A percentile compares a stretch with the other conserved stretches of the same genome.
phyloP scores from a whole-genome alignment of 371 early-diverging fungal genomes.

The Haplosporangium sp. region DNA sequence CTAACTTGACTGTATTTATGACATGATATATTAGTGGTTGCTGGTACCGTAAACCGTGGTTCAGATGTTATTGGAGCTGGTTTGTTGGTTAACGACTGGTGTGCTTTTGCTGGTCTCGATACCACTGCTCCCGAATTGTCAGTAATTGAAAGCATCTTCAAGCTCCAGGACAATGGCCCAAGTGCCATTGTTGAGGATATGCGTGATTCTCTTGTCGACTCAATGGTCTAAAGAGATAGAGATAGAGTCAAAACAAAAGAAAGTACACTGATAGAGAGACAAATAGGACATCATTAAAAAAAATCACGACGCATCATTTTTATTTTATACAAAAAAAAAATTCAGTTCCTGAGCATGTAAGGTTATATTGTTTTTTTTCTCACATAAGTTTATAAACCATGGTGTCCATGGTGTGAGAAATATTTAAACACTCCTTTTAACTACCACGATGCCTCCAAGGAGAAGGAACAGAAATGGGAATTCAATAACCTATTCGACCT shows the following conservation, averaged over 20 bases:
- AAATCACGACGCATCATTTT: not conserved
- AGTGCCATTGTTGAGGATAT: conserved; percentile 93
- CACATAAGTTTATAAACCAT: too few relatives aligned
- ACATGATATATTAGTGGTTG: conserved; percentile 58
- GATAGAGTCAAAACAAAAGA: too few relatives aligned
- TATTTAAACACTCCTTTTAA: too few relatives aligned
- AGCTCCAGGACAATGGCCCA: conserved; percentile 92
- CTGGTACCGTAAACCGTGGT: conserved; percentile 99
- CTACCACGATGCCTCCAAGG: too few relatives aligned
- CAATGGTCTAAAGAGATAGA: conserved; percentile 70
- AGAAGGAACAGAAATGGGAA: too few relatives aligned
- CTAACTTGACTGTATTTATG: not conserved
- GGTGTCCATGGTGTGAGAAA: too few relatives aligned
- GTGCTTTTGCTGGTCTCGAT: conserved; percentile 98
- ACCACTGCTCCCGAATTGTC: conserved; percentile 98
- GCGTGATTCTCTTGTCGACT: conserved; percentile 95
- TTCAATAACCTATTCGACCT: too few relatives aligned
- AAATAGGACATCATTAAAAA: not conserved
- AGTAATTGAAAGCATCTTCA: conserved; percentile 99
- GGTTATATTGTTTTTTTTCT: too few relatives aligned
- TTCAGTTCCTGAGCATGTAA: too few relatives aligned
- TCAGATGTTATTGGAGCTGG: conserved; percentile 99
- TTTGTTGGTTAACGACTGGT: conserved; percentile 99
- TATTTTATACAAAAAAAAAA: not conserved
- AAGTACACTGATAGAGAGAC: not conserved